phyloP scores from a whole-genome alignment of 768 basidiomycete genomes.

The Zangia roseola region DNA sequence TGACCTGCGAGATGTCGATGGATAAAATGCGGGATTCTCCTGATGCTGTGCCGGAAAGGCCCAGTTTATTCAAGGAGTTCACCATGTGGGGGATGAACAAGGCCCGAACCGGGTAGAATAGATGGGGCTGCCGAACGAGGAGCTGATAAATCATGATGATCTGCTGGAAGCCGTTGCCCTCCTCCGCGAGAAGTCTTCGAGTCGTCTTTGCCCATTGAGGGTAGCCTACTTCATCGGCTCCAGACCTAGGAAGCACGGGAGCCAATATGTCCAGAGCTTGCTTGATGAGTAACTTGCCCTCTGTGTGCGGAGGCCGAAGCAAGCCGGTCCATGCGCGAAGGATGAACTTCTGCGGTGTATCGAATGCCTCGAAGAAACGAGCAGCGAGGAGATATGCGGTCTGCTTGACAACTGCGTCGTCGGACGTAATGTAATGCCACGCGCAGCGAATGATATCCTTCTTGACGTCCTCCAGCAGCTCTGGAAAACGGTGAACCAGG shows the following conservation, averaged over 20 bases:
- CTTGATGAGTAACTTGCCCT: slow-evolving; percentile 71
- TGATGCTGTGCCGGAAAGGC: slow-evolving; percentile 69
- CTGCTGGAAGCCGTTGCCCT: slow-evolving; percentile 67
- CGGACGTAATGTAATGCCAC: slow-evolving; percentile 82
- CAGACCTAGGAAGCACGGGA: slow-evolving; percentile 68
- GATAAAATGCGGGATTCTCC: slow-evolving; percentile 82
- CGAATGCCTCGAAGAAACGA: slow-evolving; percentile 87
- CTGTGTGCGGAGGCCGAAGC: slow-evolving; percentile 77
- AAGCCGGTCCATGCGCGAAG: slow-evolving; percentile 88
- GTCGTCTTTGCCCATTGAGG: slow-evolving; percentile 87
- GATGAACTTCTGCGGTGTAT: slow-evolving; percentile 88
- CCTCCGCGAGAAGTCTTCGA: slow-evolving; percentile 83
- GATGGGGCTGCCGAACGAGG: slow-evolving; percentile 83
- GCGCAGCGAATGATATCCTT: slow-evolving; percentile 94
- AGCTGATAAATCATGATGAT: slow-evolving; percentile 86
- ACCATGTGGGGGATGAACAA: slow-evolving; percentile 94
- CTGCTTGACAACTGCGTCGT: slow-evolving; percentile 91
- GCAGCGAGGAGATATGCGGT: slow-evolving; percentile 89
- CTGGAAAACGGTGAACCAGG: slow-evolving; percentile 80
- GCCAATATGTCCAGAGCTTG: slow-evolving; percentile 88
- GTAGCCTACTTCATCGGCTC: slow-evolving; percentile 55
- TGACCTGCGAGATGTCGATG: slow-evolving; percentile 87
- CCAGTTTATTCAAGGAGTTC: slow-evolving; percentile 83
- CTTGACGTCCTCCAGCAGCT: slow-evolving; percentile 76
- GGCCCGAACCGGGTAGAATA: slow-evolving; percentile 92